Evolutionary conservation across 1,139 yeast species (phyloP).

Genomic region (Tardiomyces depauwii): DNA sequence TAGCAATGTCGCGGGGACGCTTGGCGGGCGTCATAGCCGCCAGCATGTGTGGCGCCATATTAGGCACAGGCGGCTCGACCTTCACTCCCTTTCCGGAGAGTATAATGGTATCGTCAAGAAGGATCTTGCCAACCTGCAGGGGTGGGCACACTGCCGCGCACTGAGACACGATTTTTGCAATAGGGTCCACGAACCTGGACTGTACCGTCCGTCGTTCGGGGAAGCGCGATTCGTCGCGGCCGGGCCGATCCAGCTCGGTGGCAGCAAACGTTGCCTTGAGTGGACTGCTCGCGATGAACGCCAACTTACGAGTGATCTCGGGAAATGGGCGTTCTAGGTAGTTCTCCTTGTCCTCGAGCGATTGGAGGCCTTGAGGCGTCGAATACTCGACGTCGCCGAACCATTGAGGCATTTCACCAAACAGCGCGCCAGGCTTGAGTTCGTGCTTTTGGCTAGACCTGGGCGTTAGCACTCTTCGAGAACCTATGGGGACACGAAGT

Average conservation of each 20-base stretch:
- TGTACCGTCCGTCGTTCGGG: background rate
- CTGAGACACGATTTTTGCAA: slow-evolving; percentile 6
- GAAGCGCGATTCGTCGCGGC: background rate
- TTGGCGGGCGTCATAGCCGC: slow-evolving; percentile 2
- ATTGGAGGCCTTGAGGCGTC: background rate
- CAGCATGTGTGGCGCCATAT: background rate
- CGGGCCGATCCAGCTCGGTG: background rate
- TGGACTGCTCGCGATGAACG: background rate
- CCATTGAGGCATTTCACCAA: background rate
- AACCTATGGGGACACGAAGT: background rate
- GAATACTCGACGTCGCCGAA: background rate
- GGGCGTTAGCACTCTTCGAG: background rate
- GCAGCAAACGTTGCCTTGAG: slow-evolving; percentile 1
- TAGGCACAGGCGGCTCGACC: slow-evolving; percentile 4
- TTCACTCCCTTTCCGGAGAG: slow-evolving; percentile 7
- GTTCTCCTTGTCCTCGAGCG: background rate
- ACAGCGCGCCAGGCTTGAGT: background rate
- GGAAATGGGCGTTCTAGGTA: background rate
- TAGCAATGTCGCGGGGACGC: slow-evolving; percentile 1
- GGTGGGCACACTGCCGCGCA: slow-evolving; percentile 5
- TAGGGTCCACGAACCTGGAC: slow-evolving; percentile 8
- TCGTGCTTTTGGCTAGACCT: background rate
- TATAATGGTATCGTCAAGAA: slow-evolving; percentile 7
- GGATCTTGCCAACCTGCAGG: slow-evolving; percentile 13
- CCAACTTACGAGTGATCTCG: background rate